These are phyloP conservation scores for Geotrichum phurueaensis DNA, from an alignment of 1,139 yeast species.

Conservation along the genomic window DNA sequence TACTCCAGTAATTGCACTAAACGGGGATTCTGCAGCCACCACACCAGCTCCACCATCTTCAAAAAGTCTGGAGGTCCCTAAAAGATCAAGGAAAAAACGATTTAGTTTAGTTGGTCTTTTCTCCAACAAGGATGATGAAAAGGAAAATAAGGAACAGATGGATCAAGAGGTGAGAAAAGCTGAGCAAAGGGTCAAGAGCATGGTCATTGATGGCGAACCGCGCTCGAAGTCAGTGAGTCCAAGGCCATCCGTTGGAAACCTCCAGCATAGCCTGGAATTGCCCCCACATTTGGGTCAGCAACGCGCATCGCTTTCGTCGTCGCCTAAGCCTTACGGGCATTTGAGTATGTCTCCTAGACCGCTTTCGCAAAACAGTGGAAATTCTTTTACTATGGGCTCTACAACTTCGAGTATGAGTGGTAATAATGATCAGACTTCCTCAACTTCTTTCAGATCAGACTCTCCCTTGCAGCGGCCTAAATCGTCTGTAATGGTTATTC, in stretches of 20 bases:
- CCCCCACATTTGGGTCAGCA: background rate
- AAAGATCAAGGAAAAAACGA: conserved; percentile 1
- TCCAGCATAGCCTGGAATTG: background rate
- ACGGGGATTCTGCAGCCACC: background rate
- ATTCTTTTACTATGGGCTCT: background rate
- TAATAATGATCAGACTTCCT: background rate
- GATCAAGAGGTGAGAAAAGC: background rate
- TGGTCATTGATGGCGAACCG: background rate
- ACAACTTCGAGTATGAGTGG: background rate
- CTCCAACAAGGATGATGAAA: background rate
- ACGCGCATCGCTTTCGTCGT: background rate
- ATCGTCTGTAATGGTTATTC: conserved; percentile 1
- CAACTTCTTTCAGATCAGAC: background rate
- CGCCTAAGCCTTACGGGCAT: background rate
- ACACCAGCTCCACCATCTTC: background rate
- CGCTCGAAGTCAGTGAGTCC: background rate
- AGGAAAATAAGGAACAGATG: background rate
- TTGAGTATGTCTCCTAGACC: background rate
- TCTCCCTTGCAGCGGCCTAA: conserved; percentile 2
- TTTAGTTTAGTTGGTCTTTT: conserved; percentile 4
- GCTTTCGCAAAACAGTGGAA: background rate
- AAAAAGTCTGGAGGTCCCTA: background rate
- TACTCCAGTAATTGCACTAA: background rate
- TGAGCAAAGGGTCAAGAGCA: background rate
- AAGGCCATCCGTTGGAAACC: background rate